Conservation (phyloP, 129 eudicot species). For the carrot (Daucus carota) region DNA sequence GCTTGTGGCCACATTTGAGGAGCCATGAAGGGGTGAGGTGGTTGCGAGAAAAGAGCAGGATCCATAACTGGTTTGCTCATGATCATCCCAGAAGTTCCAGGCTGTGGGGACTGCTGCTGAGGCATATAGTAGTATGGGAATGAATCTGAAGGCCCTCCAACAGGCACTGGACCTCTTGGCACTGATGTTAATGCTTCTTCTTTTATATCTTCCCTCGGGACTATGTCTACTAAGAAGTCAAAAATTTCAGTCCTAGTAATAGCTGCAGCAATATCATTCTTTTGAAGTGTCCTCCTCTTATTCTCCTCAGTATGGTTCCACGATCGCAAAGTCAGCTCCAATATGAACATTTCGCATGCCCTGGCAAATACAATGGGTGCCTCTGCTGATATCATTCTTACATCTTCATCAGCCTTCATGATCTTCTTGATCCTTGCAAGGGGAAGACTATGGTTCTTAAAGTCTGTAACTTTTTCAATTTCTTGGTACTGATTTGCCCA, state of each 20-base stretch:
- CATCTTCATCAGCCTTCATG: constrained; percentile 89
- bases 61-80: constrained; percentile 47
- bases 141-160: constrained; percentile 41
- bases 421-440: constrained; percentile 23
- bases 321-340: constrained; percentile 67
- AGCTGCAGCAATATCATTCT: constrained; percentile 69
- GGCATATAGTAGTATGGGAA: constrained; percentile 63
- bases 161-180: constrained; percentile 48
- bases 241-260: constrained; percentile 56
- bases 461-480: constrained; percentile 55
- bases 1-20: constrained; percentile 25
- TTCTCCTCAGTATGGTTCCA: constrained; percentile 86
- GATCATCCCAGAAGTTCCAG: constrained; percentile 48
- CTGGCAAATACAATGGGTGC: constrained; percentile 77
- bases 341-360: constrained; percentile 23
- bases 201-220: constrained; percentile 43
- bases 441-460: constrained; percentile 85
- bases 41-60: constrained; percentile 46
- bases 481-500: constrained; percentile 68
- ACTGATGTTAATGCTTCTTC: constrained; percentile 51
- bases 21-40: constrained; percentile 50
- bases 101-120: constrained; percentile 50
- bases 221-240: constrained; percentile 1
- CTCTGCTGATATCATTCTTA: constrained; percentile 77
- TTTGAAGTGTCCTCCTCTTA: constrained; percentile 61